These are phyloP conservation scores for Aspergillus felis DNA, from an alignment of 2,329 filamentous ascomycete species.

Conservation along the genomic window DNA sequence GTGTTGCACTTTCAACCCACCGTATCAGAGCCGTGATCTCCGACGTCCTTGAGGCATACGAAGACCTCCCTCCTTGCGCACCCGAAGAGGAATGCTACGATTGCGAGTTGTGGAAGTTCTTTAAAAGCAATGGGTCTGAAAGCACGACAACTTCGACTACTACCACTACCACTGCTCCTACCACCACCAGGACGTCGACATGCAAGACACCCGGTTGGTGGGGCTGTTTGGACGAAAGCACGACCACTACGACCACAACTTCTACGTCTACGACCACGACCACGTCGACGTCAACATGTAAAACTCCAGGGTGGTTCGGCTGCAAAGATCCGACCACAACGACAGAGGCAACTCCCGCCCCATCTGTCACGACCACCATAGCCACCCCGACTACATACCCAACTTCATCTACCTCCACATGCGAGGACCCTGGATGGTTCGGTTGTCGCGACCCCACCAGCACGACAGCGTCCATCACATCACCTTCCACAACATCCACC, in stretches of 20 bases:
- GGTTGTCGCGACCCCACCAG: slow-evolving; percentile 29
- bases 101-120: slow-evolving; percentile 92
- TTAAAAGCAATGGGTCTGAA: slow-evolving; percentile 84
- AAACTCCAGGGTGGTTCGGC: slow-evolving; percentile 37
- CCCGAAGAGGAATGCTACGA: slow-evolving; percentile 78
- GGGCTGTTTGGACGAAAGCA: slow-evolving; percentile 37
- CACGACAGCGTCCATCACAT: slow-evolving; percentile 9
- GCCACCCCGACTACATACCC: slow-evolving; percentile 11
- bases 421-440: slow-evolving; percentile 32
- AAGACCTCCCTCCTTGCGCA: slow-evolving; percentile 71
- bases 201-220: slow-evolving; percentile 44
- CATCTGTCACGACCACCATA: slow-evolving; percentile 16
- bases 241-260: slow-evolving; percentile 27
- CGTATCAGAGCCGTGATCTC: slow-evolving; percentile 84
- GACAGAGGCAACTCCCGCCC: slow-evolving; percentile 15
- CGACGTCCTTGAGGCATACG: slow-evolving; percentile 81
- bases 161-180: slow-evolving; percentile 27
- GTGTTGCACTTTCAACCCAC: slow-evolving; percentile 85
- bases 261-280: slow-evolving; percentile 25
- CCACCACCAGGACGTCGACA: slow-evolving; percentile 34
- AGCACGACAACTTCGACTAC: slow-evolving; percentile 49
- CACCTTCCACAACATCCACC: slow-evolving; percentile 15
- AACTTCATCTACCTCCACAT: slow-evolving; percentile 14
- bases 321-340: slow-evolving; percentile 36
- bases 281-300: slow-evolving; percentile 33